Evolutionary conservation across 257 asterid genomes (phyloP).

Genomic region (Solanum acaule): DNA sequence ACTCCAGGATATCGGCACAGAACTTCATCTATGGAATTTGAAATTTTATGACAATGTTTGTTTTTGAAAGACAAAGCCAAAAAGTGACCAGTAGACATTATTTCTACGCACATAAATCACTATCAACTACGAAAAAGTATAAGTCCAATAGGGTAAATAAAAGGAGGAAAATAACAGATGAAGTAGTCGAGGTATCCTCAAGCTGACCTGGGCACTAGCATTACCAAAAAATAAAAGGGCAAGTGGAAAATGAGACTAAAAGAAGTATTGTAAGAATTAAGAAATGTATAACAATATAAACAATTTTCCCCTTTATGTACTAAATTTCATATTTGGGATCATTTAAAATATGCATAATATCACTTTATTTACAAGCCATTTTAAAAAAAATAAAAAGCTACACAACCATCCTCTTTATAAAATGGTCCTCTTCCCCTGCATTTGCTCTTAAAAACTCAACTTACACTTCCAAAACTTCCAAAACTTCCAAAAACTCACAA

Average conservation of each 20-base stretch:
- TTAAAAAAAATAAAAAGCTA: neutral
- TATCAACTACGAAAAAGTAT: neutral
- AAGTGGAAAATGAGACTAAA: neutral
- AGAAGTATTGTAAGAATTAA: neutral
- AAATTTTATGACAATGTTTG: neutral
- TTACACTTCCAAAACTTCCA: neutral
- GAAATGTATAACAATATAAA: neutral
- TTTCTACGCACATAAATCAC: neutral
- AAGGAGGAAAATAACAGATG: neutral
- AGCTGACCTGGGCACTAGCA: neutral
- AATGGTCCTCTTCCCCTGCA: conserved; percentile 2
- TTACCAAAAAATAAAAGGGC: neutral
- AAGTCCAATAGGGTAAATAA: neutral
- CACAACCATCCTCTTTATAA: neutral
- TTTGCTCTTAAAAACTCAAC: conserved; percentile 8
- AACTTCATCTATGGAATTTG: neutral
- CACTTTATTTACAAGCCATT: neutral
- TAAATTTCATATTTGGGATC: neutral
- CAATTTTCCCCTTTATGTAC: neutral
- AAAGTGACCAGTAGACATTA: neutral
- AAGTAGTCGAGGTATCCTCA: neutral
- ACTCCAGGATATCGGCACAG: neutral
- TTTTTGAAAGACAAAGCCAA: neutral
- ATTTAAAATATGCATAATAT: neutral
- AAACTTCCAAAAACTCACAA: neutral